These are phyloP conservation scores for Closterium sp. DNA, from an alignment of 139 green algal species.

Conservation along the genomic window DNA sequence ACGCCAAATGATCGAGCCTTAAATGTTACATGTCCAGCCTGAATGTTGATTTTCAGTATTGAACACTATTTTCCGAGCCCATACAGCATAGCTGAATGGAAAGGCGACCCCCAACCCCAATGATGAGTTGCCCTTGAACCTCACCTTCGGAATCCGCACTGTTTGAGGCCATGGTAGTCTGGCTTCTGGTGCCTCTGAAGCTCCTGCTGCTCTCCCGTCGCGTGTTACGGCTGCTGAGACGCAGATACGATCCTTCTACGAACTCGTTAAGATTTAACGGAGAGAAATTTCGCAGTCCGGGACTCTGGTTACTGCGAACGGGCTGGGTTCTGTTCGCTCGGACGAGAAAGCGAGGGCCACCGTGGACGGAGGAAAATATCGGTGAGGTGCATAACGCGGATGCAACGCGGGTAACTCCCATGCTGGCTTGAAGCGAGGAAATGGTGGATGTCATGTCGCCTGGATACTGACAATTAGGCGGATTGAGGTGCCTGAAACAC, in stretches of 20 bases:
- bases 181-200: neutral
- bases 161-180: neutral
- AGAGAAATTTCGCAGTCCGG: no score
- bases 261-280: no score
- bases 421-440: neutral
- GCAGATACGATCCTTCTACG: no score
- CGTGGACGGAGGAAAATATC: neutral
- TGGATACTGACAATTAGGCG: no score
- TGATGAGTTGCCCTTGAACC: neutral
- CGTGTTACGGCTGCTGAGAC: no score
- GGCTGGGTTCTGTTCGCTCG: neutral
- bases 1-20: no score
- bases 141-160: neutral
- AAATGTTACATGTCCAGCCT: neutral
- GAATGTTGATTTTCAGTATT: no score
- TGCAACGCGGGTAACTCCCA: neutral
- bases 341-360: neutral
- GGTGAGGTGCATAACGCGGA: neutral
- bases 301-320: neutral
- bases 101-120: no score
- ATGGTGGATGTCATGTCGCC: neutral
- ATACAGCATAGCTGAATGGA: no score
- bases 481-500: no score
- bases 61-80: no score
- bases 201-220: neutral